phyloP scores from a whole-genome alignment of 495 filamentous ascomycete genomes.

The Trichoderma gamsii region DNA sequence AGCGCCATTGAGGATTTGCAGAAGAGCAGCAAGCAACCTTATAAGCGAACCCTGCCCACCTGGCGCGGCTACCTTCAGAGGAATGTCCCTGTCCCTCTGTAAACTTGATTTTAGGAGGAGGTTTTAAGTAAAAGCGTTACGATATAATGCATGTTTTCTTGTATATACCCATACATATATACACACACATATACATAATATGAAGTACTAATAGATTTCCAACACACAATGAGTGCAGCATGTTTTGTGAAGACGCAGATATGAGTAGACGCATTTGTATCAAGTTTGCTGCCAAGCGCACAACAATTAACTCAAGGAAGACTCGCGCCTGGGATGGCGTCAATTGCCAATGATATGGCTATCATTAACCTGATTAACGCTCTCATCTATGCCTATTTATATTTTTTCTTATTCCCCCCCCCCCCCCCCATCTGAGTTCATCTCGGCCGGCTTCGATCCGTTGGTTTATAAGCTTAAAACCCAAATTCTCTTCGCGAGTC shows the following conservation, averaged over 20 bases:
- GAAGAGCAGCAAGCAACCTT: slow-evolving; percentile 15
- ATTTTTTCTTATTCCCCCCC: no score
- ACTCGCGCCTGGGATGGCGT: no score
- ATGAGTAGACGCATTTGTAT: no score
- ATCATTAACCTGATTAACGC: no score
- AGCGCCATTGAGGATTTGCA: slow-evolving; percentile 61
- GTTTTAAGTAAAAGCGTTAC: background rate
- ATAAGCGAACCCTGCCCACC: slow-evolving; percentile 22
- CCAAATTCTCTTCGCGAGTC: background rate
- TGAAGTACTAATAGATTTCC: background rate
- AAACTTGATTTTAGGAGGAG: background rate
- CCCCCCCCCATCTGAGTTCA: no score
- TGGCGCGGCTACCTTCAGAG: slow-evolving; percentile 22
- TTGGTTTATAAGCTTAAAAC: no score
- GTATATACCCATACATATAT: slow-evolving; percentile 7
- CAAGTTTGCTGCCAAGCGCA: no score
- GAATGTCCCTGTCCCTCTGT: slow-evolving; percentile 21
- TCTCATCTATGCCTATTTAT: no score
- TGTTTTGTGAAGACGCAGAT: background rate
- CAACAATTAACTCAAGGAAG: no score
- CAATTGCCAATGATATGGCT: no score
- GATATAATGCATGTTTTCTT: background rate
- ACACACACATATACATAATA: background rate
- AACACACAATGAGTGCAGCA: background rate
- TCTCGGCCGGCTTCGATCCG: no score